phyloP scores from a whole-genome alignment of 768 basidiomycete genomes.

The Podaxis sp. region DNA sequence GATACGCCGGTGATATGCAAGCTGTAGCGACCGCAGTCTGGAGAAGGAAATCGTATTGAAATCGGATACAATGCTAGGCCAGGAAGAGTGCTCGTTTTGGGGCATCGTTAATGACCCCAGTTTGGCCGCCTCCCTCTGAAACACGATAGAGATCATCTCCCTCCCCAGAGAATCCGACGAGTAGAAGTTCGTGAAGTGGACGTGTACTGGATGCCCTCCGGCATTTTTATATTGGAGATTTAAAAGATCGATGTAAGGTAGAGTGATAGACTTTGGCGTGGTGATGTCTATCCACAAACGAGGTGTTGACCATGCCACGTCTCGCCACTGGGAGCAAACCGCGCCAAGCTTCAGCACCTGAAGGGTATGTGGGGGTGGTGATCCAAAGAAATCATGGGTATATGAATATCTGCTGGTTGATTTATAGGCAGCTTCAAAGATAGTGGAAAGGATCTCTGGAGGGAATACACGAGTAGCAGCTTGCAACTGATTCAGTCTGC shows the following conservation, averaged over 20 bases:
- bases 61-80: neutral
- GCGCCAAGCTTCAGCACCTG: neutral
- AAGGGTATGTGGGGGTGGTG: neutral
- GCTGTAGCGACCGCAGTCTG: neutral
- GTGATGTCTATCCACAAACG: neutral
- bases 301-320: neutral
- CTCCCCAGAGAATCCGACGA: neutral
- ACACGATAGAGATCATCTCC: neutral
- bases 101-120: neutral
- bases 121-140: neutral
- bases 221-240: neutral
- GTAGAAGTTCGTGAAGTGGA: neutral
- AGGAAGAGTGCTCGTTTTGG: neutral
- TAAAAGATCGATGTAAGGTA: neutral
- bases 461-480: neutral
- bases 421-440: neutral
- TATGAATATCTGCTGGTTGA: neutral
- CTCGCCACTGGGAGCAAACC: neutral
- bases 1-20: neutral
- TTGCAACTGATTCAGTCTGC: neutral
- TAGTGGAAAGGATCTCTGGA: neutral
- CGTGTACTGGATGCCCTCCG: neutral
- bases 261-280: neutral
- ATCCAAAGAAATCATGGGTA: neutral
- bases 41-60: neutral